Conservation (phyloP, 257 asterid species). For the Cinchona pubescens region DNA sequence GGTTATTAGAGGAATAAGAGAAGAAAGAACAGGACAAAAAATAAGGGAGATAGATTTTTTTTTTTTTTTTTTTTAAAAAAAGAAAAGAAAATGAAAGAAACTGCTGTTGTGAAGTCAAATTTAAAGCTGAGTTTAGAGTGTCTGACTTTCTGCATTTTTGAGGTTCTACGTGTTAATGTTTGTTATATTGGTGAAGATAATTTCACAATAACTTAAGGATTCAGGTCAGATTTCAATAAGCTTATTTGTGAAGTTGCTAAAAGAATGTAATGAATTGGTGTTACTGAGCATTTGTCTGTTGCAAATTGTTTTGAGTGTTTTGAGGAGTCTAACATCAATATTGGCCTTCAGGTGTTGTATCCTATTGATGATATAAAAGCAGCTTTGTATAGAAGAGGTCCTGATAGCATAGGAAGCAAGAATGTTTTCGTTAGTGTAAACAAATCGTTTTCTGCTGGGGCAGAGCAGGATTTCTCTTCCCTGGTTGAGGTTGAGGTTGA, state of each 20-base stretch:
- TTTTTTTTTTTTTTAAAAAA: no score
- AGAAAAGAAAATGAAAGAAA: background rate
- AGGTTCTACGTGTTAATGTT: background rate
- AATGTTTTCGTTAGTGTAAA: conserved; percentile 36
- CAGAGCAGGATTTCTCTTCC: conserved; percentile 24
- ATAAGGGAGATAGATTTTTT: no score
- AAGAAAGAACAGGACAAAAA: no score
- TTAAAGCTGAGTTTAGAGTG: no score
- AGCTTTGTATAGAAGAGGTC: conserved; percentile 78
- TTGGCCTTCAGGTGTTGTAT: conserved; percentile 34
- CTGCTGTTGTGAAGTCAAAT: background rate
- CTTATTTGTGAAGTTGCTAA: background rate
- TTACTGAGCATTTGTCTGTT: background rate
- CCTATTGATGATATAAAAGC: conserved; percentile 55
- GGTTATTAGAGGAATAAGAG: no score
- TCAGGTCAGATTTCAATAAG: background rate
- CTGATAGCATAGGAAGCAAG: conserved; percentile 73
- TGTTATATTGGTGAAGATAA: background rate
- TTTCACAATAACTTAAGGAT: background rate
- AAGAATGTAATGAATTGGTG: background rate
- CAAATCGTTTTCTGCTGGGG: conserved; percentile 17
- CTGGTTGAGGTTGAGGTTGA: conserved; percentile 31
- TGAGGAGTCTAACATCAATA: conserved; percentile 1
- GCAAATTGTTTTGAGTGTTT: background rate
- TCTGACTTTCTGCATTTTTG: background rate